Percentiles rank a stretch among this genome's conserved stretches.
Conservation (phyloP, 768 basidiomycete species). For the Paxillus ammoniavirescens region DNA sequence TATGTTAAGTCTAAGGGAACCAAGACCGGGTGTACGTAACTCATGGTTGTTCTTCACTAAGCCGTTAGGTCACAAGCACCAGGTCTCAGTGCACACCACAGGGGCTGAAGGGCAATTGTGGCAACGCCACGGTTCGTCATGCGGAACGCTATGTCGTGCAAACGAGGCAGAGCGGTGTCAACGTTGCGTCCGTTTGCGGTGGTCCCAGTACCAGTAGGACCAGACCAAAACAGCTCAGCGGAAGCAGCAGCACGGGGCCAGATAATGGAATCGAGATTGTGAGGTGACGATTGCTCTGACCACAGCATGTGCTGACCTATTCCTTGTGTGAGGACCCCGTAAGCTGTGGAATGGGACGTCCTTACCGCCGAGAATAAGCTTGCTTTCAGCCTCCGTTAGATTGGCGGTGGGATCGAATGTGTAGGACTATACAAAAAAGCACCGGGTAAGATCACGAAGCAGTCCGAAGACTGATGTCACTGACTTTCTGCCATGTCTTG, state of each 20-base stretch:
- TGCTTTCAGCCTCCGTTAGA: conserved; percentile 43
- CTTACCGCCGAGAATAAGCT: conserved; percentile 68
- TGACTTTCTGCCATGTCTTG: conserved; percentile 77
- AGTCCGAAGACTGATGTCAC: conserved; percentile 1
- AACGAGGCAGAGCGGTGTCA: conserved; percentile 52
- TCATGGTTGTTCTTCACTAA: not conserved
- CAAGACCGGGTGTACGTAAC: not conserved
- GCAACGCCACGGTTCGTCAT: conserved; percentile 60
- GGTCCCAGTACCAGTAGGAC: conserved; percentile 39
- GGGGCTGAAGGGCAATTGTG: conserved; percentile 63
- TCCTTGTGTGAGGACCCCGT: not conserved
- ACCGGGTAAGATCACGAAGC: conserved; percentile 8
- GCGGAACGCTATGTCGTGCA: conserved; percentile 60
- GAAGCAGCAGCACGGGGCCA: conserved; percentile 75
- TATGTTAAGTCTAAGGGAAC: not conserved
- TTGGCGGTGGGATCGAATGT: conserved; percentile 71
- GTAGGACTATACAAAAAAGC: conserved; percentile 44
- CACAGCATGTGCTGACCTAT: conserved; percentile 66
- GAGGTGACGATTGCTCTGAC: conserved; percentile 71
- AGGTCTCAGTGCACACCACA: conserved; percentile 70
- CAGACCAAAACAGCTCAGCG: conserved; percentile 80
- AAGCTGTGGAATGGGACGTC: not conserved
- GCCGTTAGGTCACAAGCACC: conserved; percentile 48
- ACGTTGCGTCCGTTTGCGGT: conserved; percentile 43
- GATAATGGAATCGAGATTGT: conserved; percentile 62